These are phyloP conservation scores for Leptographium galeiforme DNA, from an alignment of 2,329 filamentous ascomycete species.

Conservation along the genomic window DNA sequence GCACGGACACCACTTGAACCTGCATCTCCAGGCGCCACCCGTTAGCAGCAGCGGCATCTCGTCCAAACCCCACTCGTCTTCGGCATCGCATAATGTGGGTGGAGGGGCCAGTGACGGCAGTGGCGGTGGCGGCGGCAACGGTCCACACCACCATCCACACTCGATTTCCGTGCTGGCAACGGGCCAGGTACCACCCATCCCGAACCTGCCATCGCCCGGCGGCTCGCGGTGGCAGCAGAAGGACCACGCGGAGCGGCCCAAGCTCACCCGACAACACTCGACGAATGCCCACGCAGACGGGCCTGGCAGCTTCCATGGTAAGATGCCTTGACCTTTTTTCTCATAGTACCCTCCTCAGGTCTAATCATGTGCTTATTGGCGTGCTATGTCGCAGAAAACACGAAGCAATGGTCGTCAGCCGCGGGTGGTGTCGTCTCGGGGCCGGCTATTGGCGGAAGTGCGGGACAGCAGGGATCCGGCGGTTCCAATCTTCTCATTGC, in stretches of 20 bases:
- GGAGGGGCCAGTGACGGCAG: constrained; percentile 13
- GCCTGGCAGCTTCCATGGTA: not conserved
- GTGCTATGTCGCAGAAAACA: not conserved
- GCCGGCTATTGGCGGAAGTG: not conserved
- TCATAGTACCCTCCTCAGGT: too few species aligned
- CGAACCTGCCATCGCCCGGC: constrained; percentile 20
- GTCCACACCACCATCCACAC: constrained; percentile 20
- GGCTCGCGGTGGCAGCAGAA: constrained; percentile 43
- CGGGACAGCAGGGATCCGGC: not conserved
- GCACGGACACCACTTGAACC: not conserved
- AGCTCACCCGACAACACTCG: constrained; percentile 58
- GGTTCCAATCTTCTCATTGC: not conserved
- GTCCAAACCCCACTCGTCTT: not conserved
- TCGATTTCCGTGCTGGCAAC: constrained; percentile 66
- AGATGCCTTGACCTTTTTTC: too few species aligned
- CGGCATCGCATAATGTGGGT: not conserved
- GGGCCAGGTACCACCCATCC: constrained; percentile 65
- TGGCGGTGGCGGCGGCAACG: constrained; percentile 16
- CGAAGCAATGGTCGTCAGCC: not conserved
- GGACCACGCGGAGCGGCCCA: constrained; percentile 44
- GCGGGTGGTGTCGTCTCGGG: not conserved
- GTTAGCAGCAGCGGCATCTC: not conserved
- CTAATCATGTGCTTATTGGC: not conserved
- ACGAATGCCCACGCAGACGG: not conserved
- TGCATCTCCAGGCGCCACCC: not conserved